Evolutionary conservation across 805 yeast species (phyloP).

Genomic region (Blastobotrys chiropterorum): DNA sequence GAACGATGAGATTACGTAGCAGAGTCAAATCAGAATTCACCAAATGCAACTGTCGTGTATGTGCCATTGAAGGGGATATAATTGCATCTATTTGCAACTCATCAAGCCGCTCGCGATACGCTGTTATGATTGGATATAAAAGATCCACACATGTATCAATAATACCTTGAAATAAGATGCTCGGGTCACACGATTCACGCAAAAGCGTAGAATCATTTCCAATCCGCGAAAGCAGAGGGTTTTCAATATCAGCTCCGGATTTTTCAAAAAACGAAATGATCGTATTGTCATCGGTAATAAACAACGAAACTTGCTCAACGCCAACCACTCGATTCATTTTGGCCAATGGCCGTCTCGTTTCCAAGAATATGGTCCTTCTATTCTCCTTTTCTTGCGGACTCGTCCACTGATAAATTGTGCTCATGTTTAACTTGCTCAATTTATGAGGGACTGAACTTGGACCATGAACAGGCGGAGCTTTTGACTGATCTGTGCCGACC

Average conservation of each 20-base stretch:
- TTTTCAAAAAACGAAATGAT: slow-evolving; percentile 54
- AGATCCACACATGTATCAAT: slow-evolving; percentile 51
- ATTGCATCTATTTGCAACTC: slow-evolving; percentile 49
- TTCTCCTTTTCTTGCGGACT: slow-evolving; percentile 22
- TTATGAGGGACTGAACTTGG: background rate
- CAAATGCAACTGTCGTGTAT: slow-evolving; percentile 47
- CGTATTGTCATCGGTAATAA: slow-evolving; percentile 39
- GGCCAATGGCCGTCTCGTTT: slow-evolving; percentile 41
- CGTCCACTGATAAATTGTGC: slow-evolving; percentile 30
- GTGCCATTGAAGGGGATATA: slow-evolving; percentile 43
- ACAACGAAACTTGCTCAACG: slow-evolving; percentile 51
- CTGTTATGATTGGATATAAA: slow-evolving; percentile 46
- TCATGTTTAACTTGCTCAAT: slow-evolving; percentile 14
- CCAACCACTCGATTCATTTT: slow-evolving; percentile 42
- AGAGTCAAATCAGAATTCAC: slow-evolving; percentile 48
- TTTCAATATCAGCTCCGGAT: slow-evolving; percentile 46
- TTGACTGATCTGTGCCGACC: background rate
- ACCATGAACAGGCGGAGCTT: background rate
- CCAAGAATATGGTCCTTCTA: slow-evolving; percentile 28
- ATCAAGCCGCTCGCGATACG: slow-evolving; percentile 42
- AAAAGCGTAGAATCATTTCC: slow-evolving; percentile 41
- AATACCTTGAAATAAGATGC: slow-evolving; percentile 47
- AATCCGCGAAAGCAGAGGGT: slow-evolving; percentile 45
- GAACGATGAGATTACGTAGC: slow-evolving; percentile 42
- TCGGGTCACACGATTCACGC: slow-evolving; percentile 46